phyloP scores from a whole-genome alignment of 1,284 basidiomycete genomes.

The Apiotrichum veenhuisii region DNA sequence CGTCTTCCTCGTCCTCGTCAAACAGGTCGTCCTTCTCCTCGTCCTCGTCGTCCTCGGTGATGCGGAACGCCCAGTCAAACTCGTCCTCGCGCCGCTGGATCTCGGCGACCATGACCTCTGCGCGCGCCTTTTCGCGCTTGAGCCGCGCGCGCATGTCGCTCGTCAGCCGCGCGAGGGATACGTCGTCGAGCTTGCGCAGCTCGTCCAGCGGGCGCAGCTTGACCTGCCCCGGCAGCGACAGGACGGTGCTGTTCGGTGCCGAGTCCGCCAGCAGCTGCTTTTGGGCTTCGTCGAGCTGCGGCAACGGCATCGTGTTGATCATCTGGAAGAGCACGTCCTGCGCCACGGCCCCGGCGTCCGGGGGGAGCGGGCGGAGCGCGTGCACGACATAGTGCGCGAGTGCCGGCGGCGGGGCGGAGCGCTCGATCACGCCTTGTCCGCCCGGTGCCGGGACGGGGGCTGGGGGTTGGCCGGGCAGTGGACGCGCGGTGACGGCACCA shows the following conservation, averaged over 20 bases:
- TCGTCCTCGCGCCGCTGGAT: constrained; percentile 27
- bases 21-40: constrained; percentile 21
- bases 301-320: constrained; percentile 30
- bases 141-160: constrained; percentile 19
- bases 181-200: constrained; percentile 23
- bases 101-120: constrained; percentile 23
- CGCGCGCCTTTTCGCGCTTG: constrained; percentile 21
- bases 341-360: constrained; percentile 24
- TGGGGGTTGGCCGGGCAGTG: too few species aligned
- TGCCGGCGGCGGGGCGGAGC: constrained; percentile 1
- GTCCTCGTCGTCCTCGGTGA: constrained; percentile 25
- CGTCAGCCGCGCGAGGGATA: constrained; percentile 13
- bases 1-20: constrained; percentile 21
- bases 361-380: constrained; percentile 34
- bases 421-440: neutral
- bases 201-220: constrained; percentile 7
- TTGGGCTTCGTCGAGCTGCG: constrained; percentile 12
- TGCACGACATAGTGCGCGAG: constrained; percentile 33
- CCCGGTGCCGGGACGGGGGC: too few species aligned
- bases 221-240: neutral
- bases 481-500: too few species aligned
- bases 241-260: neutral
- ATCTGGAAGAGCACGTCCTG: constrained; percentile 37
- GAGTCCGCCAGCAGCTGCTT: constrained; percentile 4
- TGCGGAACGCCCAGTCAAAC: constrained; percentile 33